Conservation (phyloP, 768 basidiomycete species). For the Macrolepiota fuliginosa region DNA sequence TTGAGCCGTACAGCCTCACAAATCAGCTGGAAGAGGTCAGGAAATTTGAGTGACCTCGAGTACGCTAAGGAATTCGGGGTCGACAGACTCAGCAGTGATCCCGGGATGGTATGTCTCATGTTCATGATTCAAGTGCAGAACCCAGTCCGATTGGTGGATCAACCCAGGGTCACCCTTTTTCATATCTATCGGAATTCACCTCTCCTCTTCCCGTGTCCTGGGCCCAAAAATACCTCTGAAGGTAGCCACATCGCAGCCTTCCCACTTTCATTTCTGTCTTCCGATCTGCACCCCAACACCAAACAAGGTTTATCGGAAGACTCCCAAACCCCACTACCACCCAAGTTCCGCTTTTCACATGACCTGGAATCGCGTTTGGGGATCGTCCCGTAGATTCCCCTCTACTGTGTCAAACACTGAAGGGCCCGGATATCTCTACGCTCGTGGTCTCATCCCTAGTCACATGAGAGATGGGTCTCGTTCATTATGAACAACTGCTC, state of each 20-base stretch:
- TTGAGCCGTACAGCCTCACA: too few species aligned
- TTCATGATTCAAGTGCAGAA: too few species aligned
- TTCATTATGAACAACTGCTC: neutral
- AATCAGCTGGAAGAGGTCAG: neutral
- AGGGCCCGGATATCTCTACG: neutral
- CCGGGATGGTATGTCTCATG: neutral
- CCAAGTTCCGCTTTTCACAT: neutral
- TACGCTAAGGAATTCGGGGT: neutral
- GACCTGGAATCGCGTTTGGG: neutral
- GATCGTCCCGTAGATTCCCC: neutral
- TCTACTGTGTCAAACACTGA: neutral
- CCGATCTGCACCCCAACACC: too few species aligned
- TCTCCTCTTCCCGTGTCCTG: too few species aligned
- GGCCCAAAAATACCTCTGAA: too few species aligned
- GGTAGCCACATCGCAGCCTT: too few species aligned
- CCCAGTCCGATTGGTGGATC: neutral
- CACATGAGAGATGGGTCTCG: neutral
- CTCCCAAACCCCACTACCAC: neutral
- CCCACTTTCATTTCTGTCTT: too few species aligned
- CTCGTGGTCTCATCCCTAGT: neutral
- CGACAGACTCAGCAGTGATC: neutral
- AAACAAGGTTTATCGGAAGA: neutral
- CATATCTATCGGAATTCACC: too few species aligned
- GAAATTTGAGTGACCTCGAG: conserved; percentile 11
- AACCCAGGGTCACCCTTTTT: neutral